These are phyloP conservation scores for Litchi chinensis DNA, from an alignment of 345 rosid genomes.

Conservation along the genomic window DNA sequence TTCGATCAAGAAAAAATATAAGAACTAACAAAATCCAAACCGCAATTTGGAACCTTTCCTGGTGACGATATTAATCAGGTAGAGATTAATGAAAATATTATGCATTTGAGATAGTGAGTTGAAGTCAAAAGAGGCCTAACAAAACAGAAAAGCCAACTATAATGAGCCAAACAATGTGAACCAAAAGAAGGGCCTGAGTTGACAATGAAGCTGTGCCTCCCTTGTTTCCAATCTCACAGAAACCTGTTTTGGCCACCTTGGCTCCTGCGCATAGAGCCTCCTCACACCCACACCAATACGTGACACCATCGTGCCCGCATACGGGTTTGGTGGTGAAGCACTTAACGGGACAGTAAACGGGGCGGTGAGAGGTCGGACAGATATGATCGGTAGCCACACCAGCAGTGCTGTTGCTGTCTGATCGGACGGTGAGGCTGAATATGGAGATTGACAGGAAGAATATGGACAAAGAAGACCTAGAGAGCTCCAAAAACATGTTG, in stretches of 20 bases:
- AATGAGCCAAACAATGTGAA: constrained; percentile 28
- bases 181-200: constrained; percentile 28
- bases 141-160: constrained; percentile 27
- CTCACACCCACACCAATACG: constrained; percentile 37
- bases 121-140: constrained; percentile 24
- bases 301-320: constrained; percentile 39
- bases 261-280: constrained; percentile 32
- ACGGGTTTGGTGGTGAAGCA: constrained; percentile 35
- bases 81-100: too few relatives aligned
- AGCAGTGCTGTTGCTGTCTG: neutral
- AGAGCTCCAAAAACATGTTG: neutral
- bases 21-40: too few relatives aligned
- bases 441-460: neutral
- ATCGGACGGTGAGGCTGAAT: neutral
- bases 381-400: too few relatives aligned
- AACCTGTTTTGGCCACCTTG: constrained; percentile 23
- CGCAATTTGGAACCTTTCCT: too few relatives aligned
- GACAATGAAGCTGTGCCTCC: constrained; percentile 22
- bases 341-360: constrained; percentile 12
- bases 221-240: constrained; percentile 29
- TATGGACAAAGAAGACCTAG: constrained; percentile 4
- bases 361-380: neutral
- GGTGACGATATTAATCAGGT: too few relatives aligned
- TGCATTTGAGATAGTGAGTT: neutral
- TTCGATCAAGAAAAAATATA: too few relatives aligned